Evolutionary conservation across 2,329 filamentous ascomycete genomes (phyloP), one percentile per base, ranked within the genome.

Genomic region (Colletotrichum plurivorum): DNA sequence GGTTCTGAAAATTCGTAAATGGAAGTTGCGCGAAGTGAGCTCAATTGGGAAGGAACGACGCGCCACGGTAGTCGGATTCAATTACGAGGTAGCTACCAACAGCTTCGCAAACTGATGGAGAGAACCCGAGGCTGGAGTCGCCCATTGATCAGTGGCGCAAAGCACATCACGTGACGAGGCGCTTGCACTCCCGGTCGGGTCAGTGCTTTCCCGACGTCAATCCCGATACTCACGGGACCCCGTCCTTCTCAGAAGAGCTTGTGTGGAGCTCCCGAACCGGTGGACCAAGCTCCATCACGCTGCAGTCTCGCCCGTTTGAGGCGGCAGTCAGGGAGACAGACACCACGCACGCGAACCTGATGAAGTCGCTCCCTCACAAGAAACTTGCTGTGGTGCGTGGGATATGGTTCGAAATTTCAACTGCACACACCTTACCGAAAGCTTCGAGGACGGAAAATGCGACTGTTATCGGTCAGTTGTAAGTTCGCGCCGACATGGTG

Each of bases 201-300:
- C 65, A 48, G 56, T 39, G 27, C 63, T 49, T 57, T 54, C 12
- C 62, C 25, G 63, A 25, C 63, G 62, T 43, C 48, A 46, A 48
- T 51, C 49, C 63, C 43, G 57, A 45, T n/a, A 25, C 51, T 56
- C 43, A 61, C 52, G 58, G 64, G 57, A 48, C 18, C 55, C 56
- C 51, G 43, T 62, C 63, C 63, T 58, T 51, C 51, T 49, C 16
- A 45, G 43, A 61, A 55, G 55, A 66, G 62, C 67, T 66, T 22
- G 56, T 66, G 62, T 48, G 62, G 67, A 56, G 51, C 55, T 36
- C 39, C 51, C 56, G 55, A 69, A 67, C 62, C 16, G 45, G 36
- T 61, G 62, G 67, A 66, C 62, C 62, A 60, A 61, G 67, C 67
- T 69, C 51, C 65, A 55, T 31, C 27, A 31, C 20, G 5, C 20